Base-by-base conservation (phyloP, 345 rosid genomes). In the Lagerstroemia speciosa region DNA sequence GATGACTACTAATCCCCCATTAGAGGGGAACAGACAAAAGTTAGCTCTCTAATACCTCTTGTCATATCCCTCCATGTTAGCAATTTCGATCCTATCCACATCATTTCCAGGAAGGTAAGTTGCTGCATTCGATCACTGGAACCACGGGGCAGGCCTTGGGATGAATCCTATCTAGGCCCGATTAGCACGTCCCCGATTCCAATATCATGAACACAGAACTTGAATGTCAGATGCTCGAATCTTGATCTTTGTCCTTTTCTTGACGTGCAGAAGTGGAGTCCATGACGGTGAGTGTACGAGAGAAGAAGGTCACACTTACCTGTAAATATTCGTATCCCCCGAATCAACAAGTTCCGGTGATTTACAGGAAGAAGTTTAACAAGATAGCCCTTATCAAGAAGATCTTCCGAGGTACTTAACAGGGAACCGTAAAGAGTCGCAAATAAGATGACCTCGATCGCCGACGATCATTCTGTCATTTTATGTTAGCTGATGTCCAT, bases 271-370 rank as follows among this genome's bases (percentile, higher is more conserved):
- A 84, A 74, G 88, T 91, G n/a, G 87, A 88, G 66, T 88, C 96
- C 0, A 82, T 90, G 68, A 72, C 79, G 65, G 81, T 92, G 69
- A 78, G 85, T 75, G 85, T 83, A 52, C 41, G 79, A 79, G 96
- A 93, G 86, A 86, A 93, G 81, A 83, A 73, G 80, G 93, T 88
- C 46, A 90, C 87, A 33, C 78, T 93, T 33, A 87, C 88, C 1
- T 83, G 90, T 71, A 87, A 75, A 76, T 86, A 87, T 70, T 78
- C 91, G 26, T 15, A 19, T 50, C 12, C 27, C 76, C 62, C 1
- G 76, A 76, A 63, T 55, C 75, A 50, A 16, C 81, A 76, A 43
- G 77, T 79, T 55, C 71, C 86, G 6, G 62, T 76, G 1, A 50
- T 72, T 22, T 68, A 71, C 68, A 52, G 36, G 8, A 72, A 76